A percentile compares a stretch with the other conserved stretches of the same genome.
These are phyloP conservation scores for Teratosphaeria zuluensis DNA, from an alignment of 2,329 filamentous ascomycete species.

Conservation along the genomic window DNA sequence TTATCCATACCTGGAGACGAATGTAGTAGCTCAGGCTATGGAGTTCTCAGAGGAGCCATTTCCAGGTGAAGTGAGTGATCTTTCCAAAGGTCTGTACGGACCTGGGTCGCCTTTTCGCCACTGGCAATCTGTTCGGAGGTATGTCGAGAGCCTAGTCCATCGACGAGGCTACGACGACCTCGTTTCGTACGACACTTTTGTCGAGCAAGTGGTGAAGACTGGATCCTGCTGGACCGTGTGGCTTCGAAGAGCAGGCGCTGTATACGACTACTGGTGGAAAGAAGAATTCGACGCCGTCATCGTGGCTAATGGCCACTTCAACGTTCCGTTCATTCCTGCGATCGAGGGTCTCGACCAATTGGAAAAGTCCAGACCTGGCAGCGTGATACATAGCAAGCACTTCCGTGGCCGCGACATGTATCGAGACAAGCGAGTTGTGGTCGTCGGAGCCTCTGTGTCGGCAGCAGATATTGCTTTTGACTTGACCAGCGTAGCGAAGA, in stretches of 20 bases:
- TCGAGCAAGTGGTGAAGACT: not conserved
- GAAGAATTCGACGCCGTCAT: constrained; percentile 54
- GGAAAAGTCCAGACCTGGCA: constrained; percentile 37
- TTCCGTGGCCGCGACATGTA: constrained; percentile 26
- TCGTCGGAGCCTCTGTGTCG: not conserved
- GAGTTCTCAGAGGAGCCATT: not conserved
- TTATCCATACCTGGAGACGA: not conserved
- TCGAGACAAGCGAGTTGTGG: not conserved
- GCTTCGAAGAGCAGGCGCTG: not conserved
- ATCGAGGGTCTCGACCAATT: constrained; percentile 42
- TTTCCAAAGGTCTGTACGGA: not conserved
- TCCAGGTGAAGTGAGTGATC: not conserved
- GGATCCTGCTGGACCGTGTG: not conserved
- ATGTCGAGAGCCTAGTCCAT: not conserved
- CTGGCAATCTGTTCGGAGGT: not conserved
- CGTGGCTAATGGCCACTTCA: constrained; percentile 52
- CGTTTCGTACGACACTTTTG: not conserved
- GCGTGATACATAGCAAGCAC: constrained; percentile 47
- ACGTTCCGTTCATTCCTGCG: constrained; percentile 46
- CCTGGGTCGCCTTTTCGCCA: not conserved
- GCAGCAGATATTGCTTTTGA: not conserved
- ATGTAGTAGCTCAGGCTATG: not conserved
- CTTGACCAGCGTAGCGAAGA: not conserved
- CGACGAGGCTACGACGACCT: not conserved
- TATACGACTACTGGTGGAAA: constrained; percentile 50